Base-by-base conservation (phyloP, 169 alveolate species). In the Cryptosporidium bovis region DNA sequence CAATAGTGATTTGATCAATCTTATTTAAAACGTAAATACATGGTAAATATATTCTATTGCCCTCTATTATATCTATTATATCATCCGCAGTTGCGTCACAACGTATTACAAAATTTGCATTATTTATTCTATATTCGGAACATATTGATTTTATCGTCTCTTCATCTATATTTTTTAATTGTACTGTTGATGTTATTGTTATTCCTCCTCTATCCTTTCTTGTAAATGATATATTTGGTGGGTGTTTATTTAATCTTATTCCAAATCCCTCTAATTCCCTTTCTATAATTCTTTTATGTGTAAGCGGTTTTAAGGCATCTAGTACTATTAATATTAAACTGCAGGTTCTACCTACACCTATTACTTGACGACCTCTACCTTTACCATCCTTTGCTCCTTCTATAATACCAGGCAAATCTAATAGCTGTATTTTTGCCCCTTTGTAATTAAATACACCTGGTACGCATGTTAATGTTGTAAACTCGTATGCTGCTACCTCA, bases 371-470 rank as follows among this genome's bases (percentile, higher is more conserved):
- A 77, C 99, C 99, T 83, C 99, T 92, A 69, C 99, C 99, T 91
- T 97, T 97, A 66, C 99, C 99, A 83, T 98, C 99, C 93, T 97
- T 97, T 56, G 99, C 99, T 16, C 99, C 99, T 90, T 95, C 96
- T 36, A 95, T 95, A 82, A 96, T 95, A 64, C 99, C 99, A 18
- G 99, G 99, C 29, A 98, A 93, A 93, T 98, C 99, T 29, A 98
- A 93, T 82, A 98, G 92, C 92, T 98, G 97, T 58, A 98, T 95
- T 91, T 96, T 96, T 1, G 99, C 98, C 29, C 99, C 99, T 89
- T 97, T 96, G 65, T 93, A 94, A 62, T 77, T 91, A 66, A 90
- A 92, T 55, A 95, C 96, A 4, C 99, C 99, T 15, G 99, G 99
- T 50, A 98, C 99, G 90, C 99, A 98, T 13, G 99, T 98, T 64